Percentiles rank a stretch among this genome's conserved stretches.
Evolutionary conservation across 129 eudicot genomes (phyloP).

Genomic region (Pulicaria dysenterica): DNA sequence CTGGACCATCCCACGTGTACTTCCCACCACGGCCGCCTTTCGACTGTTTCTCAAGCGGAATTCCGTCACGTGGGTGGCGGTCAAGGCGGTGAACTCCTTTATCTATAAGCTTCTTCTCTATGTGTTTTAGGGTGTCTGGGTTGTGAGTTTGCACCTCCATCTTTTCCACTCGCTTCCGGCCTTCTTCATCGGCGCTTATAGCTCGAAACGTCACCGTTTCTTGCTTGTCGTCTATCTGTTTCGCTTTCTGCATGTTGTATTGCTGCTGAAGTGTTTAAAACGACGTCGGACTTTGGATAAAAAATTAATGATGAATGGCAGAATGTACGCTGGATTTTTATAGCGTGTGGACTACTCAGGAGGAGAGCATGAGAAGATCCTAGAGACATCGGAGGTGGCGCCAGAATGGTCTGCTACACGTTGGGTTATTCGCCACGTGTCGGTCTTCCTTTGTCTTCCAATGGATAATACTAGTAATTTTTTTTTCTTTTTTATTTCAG

Average conservation of each 20-base stretch:
- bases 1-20: constrained; percentile 92
- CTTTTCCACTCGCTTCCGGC: constrained; percentile 53
- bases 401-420: no score
- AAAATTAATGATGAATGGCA: no score
- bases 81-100: constrained; percentile 64
- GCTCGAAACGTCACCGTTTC: constrained; percentile 55
- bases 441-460: no score
- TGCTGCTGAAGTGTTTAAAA: no score
- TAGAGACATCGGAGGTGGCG: no score
- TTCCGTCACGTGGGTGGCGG: constrained; percentile 61
- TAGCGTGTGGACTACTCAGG: no score
- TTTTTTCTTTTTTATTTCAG: no score
- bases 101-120: constrained; percentile 61
- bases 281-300: no score
- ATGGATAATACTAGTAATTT: no score
- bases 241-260: constrained; percentile 14
- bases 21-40: constrained; percentile 82
- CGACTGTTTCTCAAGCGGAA: constrained; percentile 45
- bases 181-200: constrained; percentile 53
- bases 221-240: constrained; percentile 44
- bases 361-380: no score
- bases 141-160: constrained; percentile 38
- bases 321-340: no score
- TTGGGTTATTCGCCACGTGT: no score
- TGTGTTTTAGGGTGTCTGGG: constrained; percentile 54